Evolutionary conservation across 2,329 filamentous ascomycete genomes (phyloP).

Genomic region (Bipolaris bicolor): DNA sequence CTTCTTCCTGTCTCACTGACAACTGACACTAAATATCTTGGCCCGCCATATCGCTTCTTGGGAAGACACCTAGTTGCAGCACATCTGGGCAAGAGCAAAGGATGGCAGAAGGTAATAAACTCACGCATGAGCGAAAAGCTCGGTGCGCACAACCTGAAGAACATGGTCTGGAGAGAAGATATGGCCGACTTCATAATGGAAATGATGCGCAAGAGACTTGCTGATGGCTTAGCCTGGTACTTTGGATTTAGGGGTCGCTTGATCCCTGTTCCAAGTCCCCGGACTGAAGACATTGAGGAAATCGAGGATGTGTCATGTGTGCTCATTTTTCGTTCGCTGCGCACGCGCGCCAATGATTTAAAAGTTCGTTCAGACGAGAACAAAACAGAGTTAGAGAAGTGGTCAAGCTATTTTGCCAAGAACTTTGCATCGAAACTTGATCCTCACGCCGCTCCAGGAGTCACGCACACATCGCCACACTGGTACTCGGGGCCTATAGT

Average conservation of each 20-base stretch:
- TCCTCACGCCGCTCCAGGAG: conserved; percentile 30
- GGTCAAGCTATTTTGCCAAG: conserved; percentile 25
- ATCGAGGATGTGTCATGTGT: conserved; percentile 41
- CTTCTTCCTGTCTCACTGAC: conserved; percentile 58
- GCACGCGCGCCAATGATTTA: conserved; percentile 33
- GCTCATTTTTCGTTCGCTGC: conserved; percentile 33
- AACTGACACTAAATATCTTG: conserved; percentile 29
- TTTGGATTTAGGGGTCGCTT: conserved; percentile 35
- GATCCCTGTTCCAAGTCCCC: conserved; percentile 28
- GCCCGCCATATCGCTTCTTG: conserved; percentile 34
- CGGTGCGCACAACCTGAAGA: conserved; percentile 37
- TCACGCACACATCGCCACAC: conserved; percentile 31
- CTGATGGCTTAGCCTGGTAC: conserved; percentile 47
- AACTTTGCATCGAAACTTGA: conserved; percentile 27
- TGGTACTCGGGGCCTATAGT: conserved; percentile 40
- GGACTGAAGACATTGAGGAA: conserved; percentile 25
- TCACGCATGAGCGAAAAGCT: conserved; percentile 45
- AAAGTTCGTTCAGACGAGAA: conserved; percentile 23
- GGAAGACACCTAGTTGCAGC: conserved; percentile 20
- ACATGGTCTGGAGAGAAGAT: conserved; percentile 55
- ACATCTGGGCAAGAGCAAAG: conserved; percentile 28
- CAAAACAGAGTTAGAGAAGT: conserved; percentile 30
- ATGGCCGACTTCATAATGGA: conserved; percentile 53
- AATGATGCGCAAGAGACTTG: conserved; percentile 46
- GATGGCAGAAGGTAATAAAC: conserved; percentile 31